These are phyloP conservation scores for Pseudoneurospora amorphoporcata DNA, from an alignment of 495 filamentous ascomycete species.

Conservation along the genomic window DNA sequence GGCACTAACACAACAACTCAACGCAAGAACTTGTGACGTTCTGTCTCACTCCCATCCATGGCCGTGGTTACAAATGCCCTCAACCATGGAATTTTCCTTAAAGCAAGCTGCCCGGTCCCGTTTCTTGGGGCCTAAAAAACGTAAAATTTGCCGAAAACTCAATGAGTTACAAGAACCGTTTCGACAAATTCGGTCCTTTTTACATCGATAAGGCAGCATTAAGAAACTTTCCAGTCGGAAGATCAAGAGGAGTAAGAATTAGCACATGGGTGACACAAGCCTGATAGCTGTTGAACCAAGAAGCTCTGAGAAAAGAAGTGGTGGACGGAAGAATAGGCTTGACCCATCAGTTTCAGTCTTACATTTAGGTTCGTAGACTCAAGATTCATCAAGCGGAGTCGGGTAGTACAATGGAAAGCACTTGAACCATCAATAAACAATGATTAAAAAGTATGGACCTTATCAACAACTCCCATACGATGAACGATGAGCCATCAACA, in stretches of 20 bases:
- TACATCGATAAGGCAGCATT: background rate
- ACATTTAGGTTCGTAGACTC: no score
- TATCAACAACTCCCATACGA: constrained; percentile 14
- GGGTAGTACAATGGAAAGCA: no score
- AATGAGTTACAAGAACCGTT: background rate
- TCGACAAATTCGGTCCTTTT: no score
- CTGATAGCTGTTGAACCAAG: background rate
- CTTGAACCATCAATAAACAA: no score
- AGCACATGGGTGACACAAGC: background rate
- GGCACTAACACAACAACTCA: background rate
- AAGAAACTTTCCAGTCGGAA: background rate
- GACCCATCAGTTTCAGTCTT: no score
- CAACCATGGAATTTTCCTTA: background rate
- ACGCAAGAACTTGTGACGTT: background rate
- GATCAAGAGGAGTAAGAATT: background rate
- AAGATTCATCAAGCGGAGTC: no score
- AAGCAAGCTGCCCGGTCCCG: no score
- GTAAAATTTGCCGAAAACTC: no score
- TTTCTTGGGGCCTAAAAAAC: no score
- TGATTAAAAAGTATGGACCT: background rate
- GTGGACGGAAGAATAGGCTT: no score
- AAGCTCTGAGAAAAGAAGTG: background rate
- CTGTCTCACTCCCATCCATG: background rate
- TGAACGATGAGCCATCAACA: constrained; percentile 3
- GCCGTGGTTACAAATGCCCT: background rate